These are phyloP conservation scores for Trebouxia gelatinosa DNA, from an alignment of 163 green algal genomes.

Conservation along the genomic window DNA sequence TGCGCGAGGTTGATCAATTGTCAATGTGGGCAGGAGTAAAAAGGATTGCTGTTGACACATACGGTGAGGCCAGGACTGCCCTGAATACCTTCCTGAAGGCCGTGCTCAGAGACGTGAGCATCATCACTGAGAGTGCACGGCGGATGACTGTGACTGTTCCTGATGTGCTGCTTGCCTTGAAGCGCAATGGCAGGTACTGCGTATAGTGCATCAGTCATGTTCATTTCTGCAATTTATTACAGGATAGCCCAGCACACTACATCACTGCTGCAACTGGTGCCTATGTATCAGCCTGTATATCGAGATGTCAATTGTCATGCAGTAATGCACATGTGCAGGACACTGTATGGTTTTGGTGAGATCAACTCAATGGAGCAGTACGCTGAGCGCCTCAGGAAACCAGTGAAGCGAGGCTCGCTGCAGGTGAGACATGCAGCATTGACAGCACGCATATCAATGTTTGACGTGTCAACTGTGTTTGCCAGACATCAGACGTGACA, in stretches of 20 bases:
- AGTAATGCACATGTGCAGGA: constrained; percentile 24
- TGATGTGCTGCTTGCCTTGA: constrained; percentile 23
- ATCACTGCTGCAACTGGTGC: no score
- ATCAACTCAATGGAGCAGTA: constrained; percentile 18
- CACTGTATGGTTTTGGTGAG: constrained; percentile 27
- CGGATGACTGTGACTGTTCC: constrained; percentile 18
- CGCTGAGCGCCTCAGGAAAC: constrained; percentile 9
- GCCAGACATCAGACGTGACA: no score
- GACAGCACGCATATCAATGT: no score
- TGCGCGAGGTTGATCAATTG: not conserved
- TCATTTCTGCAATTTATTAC: no score
- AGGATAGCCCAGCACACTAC: no score
- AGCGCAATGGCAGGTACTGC: constrained; percentile 23
- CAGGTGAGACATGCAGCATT: constrained; percentile 4
- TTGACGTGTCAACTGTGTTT: no score
- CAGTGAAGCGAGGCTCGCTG: not conserved
- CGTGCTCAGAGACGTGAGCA: not conserved
- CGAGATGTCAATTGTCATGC: no score
- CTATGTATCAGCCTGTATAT: no score
- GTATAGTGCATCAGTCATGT: not conserved
- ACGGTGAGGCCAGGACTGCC: not conserved
- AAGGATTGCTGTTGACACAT: constrained; percentile 14
- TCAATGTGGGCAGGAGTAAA: constrained; percentile 3
- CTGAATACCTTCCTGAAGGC: not conserved
- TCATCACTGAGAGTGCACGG: constrained; percentile 16